phyloP scores from a whole-genome alignment of 768 basidiomycete species.

The Cystobasidium ongulense region DNA sequence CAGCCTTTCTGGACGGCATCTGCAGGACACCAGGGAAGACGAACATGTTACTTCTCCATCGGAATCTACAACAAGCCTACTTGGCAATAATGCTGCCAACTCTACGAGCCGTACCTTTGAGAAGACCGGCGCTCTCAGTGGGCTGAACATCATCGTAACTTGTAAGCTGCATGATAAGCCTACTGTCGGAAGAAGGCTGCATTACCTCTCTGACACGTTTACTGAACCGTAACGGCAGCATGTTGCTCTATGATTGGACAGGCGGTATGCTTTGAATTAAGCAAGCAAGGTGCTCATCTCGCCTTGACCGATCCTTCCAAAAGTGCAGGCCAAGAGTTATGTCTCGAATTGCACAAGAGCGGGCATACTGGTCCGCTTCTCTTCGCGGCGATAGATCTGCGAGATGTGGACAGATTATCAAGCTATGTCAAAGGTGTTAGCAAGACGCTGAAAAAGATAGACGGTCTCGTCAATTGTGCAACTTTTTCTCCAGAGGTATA shows the following conservation, averaged over 20 bases:
- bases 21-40: not conserved
- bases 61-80: conserved; percentile 3
- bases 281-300: conserved; percentile 21
- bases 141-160: conserved; percentile 18
- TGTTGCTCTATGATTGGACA: conserved; percentile 8
- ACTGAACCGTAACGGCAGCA: not conserved
- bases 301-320: conserved; percentile 25
- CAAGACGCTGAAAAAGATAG: conserved; percentile 16
- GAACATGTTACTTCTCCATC: not conserved
- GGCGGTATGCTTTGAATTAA: conserved; percentile 21
- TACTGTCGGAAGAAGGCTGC: not conserved
- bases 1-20: not conserved
- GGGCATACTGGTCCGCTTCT: conserved; percentile 2
- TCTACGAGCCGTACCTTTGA: not conserved
- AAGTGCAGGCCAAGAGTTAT: conserved; percentile 14
- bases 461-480: conserved; percentile 28
- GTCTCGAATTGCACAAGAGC: conserved; percentile 16
- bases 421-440: not conserved
- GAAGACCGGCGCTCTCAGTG: not conserved
- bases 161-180: not conserved
- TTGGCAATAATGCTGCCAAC: not conserved
- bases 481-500: conserved; percentile 17
- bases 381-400: conserved; percentile 3
- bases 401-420: not conserved
- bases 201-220: not conserved